A percentile compares a stretch with the other conserved stretches of the same genome.
These are phyloP conservation scores for Amphichorda felina DNA, from an alignment of 2,329 filamentous ascomycete genomes.

Conservation along the genomic window DNA sequence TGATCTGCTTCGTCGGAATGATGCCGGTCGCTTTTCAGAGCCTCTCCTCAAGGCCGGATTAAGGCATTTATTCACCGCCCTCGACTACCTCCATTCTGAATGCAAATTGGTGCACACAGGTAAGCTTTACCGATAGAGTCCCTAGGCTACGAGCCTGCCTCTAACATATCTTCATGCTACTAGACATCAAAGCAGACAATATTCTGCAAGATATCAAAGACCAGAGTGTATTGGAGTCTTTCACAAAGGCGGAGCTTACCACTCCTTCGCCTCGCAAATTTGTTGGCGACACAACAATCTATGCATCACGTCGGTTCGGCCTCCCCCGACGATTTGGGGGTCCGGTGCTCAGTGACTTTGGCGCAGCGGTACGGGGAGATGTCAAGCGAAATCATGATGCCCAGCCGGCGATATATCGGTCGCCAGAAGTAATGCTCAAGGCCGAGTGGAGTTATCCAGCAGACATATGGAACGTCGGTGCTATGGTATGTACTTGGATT, in stretches of 20 bases:
- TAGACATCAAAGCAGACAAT: slow-evolving; percentile 29
- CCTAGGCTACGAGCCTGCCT: not conserved
- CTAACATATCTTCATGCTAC: not conserved
- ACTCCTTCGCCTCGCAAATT: not conserved
- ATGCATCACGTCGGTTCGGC: slow-evolving; percentile 3
- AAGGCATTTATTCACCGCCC: slow-evolving; percentile 18
- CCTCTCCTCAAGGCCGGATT: slow-evolving; percentile 11
- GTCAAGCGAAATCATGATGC: slow-evolving; percentile 11
- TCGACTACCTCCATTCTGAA: slow-evolving; percentile 26
- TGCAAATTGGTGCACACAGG: slow-evolving; percentile 29
- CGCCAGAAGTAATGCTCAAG: slow-evolving; percentile 17
- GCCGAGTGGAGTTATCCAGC: slow-evolving; percentile 17
- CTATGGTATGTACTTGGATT: slow-evolving; percentile 14
- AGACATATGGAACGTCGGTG: slow-evolving; percentile 17
- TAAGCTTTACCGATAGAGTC: slow-evolving; percentile 5
- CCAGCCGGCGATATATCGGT: slow-evolving; percentile 16
- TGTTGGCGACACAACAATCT: not conserved
- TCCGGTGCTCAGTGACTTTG: not conserved
- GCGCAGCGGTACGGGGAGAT: not conserved
- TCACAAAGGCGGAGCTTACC: not conserved
- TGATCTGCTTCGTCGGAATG: slow-evolving; percentile 22
- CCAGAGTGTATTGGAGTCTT: slow-evolving; percentile 3
- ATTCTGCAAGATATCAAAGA: slow-evolving; percentile 16
- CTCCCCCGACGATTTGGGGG: not conserved
- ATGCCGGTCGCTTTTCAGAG: slow-evolving; percentile 19